These are phyloP conservation scores for Metarhizium rileyi DNA, from an alignment of 2,329 filamentous ascomycete genomes.

Conservation along the genomic window DNA sequence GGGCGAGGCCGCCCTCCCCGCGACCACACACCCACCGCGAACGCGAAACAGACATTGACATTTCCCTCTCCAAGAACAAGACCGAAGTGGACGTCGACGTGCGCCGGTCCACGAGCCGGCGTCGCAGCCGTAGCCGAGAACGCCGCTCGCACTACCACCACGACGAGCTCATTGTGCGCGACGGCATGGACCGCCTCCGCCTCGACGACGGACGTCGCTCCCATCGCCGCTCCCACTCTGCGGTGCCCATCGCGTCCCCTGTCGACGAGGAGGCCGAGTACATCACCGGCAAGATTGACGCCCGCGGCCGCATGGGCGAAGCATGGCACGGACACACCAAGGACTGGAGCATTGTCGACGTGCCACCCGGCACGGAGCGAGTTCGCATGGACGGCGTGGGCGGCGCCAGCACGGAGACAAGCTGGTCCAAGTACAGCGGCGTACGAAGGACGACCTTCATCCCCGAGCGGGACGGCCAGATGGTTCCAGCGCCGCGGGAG, in stretches of 20 bases:
- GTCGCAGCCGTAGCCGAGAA: conserved; percentile 27
- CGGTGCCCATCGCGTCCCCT: conserved; percentile 30
- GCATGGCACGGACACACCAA: conserved; percentile 64
- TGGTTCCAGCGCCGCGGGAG: conserved; percentile 14
- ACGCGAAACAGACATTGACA: conserved; percentile 48
- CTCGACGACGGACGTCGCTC: conserved; percentile 30
- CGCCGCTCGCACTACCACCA: conserved; percentile 39
- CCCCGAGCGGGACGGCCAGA: conserved; percentile 49
- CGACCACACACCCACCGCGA: conserved; percentile 22
- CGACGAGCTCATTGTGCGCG: conserved; percentile 57
- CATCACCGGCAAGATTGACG: conserved; percentile 43
- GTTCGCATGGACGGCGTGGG: conserved; percentile 75
- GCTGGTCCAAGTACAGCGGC: conserved; percentile 71
- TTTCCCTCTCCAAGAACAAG: conserved; percentile 42
- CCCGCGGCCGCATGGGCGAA: conserved; percentile 60
- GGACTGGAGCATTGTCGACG: conserved; percentile 74
- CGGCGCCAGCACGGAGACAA: conserved; percentile 65
- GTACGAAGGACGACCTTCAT: conserved; percentile 66
- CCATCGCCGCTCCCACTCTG: conserved; percentile 43
- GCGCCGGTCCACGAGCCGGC: conserved; percentile 24
- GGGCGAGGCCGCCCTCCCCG: conserved; percentile 35
- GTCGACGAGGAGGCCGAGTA: conserved; percentile 55
- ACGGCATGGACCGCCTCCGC: conserved; percentile 39
- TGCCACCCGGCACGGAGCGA: conserved; percentile 72
- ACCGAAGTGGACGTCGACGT: conserved; percentile 54